Evolutionary conservation across 331 rosid species (phyloP), one percentile per base, ranked within the genome.

Genomic region (Prunus yedoensis): DNA sequence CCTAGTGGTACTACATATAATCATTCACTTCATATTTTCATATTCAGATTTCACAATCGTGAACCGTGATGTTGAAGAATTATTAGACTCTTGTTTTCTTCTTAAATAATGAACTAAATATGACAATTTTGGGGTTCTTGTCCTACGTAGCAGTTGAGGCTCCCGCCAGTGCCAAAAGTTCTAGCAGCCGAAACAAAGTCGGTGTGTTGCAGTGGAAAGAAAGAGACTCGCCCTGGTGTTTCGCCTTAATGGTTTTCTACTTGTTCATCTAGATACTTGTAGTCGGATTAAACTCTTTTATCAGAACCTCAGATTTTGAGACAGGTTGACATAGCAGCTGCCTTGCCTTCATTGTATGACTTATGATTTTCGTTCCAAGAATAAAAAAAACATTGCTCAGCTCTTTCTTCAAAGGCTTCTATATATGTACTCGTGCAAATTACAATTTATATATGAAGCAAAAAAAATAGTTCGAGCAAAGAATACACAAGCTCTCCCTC

Each of bases 1-100:
- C 80, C 96, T n/a, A 60, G 73, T 23, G 89, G 96, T 91, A 81
- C 30, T n/a, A 51, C 3, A 32, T 14, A 66, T 53, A 35, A 21
- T 32, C 1, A 18, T 41, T 41, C 27, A 10, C 16, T 17, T 63
- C 4, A 14, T 10, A 41, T 45, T 18, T 43, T 8, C 49, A 52
- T 14, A 6, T 70, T 70, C 7, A 17, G 21, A 52, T 52, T 52
- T 4, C n/a, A 15, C 57, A 15, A 15, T 52, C 57, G 16, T 14
- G 16, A 15, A 15, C 17, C 21, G 5, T 14, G 16, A 47, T 47
- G 52, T 10, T 47, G 52, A 11, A 14, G 52, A 47, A 47, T 14
- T 47, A 47, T 14, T 10, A 10, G 12, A 47, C 11, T 28, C 0
- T 18, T 7, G 4, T 70, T 27, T 27, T 46, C 20, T 41, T 45